Conservation (phyloP, 177 flowering plant genomes). For the Vitis hybrid region DNA sequence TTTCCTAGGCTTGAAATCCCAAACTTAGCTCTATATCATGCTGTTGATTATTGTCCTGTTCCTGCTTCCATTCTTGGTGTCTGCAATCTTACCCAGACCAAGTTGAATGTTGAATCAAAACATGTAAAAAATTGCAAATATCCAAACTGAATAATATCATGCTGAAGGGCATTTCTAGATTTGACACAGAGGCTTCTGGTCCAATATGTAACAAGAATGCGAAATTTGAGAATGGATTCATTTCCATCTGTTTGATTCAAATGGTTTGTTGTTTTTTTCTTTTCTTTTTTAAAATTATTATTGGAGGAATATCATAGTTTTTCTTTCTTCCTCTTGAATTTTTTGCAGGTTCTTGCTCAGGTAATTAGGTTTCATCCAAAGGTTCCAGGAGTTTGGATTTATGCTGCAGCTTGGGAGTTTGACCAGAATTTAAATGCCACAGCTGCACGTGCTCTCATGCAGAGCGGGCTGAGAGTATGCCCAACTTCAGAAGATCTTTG, state of each 20-base stretch:
- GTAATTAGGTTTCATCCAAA: slow-evolving; percentile 83
- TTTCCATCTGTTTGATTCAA: not conserved
- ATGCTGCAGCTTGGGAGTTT: slow-evolving; percentile 98
- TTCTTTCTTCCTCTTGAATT: not conserved
- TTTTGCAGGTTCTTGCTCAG: slow-evolving; percentile 67
- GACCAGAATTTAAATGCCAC: slow-evolving; percentile 70
- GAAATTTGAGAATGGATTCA: not conserved
- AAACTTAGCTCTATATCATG: too few species aligned
- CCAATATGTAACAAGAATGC: not conserved
- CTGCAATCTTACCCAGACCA: too few species aligned
- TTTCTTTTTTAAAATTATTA: too few species aligned
- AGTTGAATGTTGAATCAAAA: too few species aligned
- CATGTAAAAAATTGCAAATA: too few species aligned
- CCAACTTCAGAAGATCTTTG: slow-evolving; percentile 82
- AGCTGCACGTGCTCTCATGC: slow-evolving; percentile 93
- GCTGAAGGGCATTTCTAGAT: too few species aligned
- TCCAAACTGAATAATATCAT: too few species aligned
- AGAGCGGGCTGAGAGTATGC: slow-evolving; percentile 77
- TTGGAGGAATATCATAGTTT: too few species aligned
- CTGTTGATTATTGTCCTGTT: too few species aligned
- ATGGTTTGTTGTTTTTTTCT: not conserved
- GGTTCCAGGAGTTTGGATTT: slow-evolving; percentile 91
- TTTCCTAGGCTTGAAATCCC: too few species aligned
- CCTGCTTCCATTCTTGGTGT: too few species aligned
- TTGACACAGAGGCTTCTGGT: not conserved